Evolutionary conservation across 345 rosid genomes (phyloP).

Genomic region (Eutrema yunnanense): DNA sequence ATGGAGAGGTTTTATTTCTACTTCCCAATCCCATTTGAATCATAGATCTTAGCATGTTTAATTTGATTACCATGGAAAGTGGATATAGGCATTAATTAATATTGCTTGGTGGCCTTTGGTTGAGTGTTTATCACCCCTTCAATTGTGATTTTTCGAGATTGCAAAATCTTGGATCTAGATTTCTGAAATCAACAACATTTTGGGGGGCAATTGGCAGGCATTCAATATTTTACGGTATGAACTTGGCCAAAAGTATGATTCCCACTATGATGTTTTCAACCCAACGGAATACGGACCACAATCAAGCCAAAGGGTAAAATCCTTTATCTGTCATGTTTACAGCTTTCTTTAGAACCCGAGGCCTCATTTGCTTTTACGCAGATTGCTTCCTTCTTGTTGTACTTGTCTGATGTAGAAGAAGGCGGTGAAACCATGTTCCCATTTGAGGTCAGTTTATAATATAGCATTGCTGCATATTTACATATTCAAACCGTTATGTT

Average conservation of each 20-base stretch:
- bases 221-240: constrained; percentile 83
- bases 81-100: neutral
- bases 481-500: neutral
- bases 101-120: constrained; percentile 1
- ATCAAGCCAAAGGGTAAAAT: constrained; percentile 64
- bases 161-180: neutral
- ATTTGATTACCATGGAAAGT: neutral
- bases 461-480: constrained; percentile 6
- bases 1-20: constrained; percentile 57
- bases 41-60: neutral
- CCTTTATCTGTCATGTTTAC: neutral
- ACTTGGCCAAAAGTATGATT: constrained; percentile 81
- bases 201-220: constrained; percentile 41
- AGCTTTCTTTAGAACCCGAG: neutral
- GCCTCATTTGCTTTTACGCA: constrained; percentile 22
- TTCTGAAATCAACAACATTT: too few species aligned
- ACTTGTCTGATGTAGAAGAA: constrained; percentile 65
- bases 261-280: constrained; percentile 82
- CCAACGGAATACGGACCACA: constrained; percentile 83
- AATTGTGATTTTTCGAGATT: neutral
- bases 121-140: neutral
- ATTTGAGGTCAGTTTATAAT: constrained; percentile 45
- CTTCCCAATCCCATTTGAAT: neutral
- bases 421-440: constrained; percentile 91
- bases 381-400: constrained; percentile 64